These are phyloP conservation scores for Cystobasidium tubakii DNA, from an alignment of 768 basidiomycete genomes.

Conservation along the genomic window DNA sequence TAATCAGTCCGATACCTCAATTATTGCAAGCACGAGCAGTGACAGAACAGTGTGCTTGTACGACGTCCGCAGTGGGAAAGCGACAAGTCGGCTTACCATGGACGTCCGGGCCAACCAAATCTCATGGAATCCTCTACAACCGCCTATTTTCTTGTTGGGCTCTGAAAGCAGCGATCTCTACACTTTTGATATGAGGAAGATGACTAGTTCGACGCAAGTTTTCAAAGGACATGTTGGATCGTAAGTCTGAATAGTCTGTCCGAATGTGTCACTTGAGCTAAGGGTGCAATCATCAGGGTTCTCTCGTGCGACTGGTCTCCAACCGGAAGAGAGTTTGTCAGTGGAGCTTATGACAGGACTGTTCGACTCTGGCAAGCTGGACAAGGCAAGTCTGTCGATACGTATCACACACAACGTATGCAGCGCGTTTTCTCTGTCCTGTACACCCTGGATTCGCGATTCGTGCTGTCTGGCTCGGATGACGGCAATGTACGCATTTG, in stretches of 20 bases:
- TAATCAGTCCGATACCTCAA: slow-evolving; percentile 86
- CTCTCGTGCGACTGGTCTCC: slow-evolving; percentile 98
- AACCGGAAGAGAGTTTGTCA: slow-evolving; percentile 89
- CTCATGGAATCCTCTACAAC: slow-evolving; percentile 93
- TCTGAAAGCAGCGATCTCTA: slow-evolving; percentile 98
- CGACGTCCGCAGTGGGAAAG: slow-evolving; percentile 93
- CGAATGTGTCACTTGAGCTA: not conserved
- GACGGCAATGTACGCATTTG: slow-evolving; percentile 46
- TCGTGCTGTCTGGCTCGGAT: slow-evolving; percentile 45
- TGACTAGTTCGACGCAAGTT: slow-evolving; percentile 75
- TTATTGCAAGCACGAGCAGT: slow-evolving; percentile 88
- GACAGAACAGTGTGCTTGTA: slow-evolving; percentile 94
- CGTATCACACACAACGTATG: slow-evolving; percentile 99
- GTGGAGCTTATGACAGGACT: slow-evolving; percentile 93
- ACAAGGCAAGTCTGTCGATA: slow-evolving; percentile 70
- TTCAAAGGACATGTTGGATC: slow-evolving; percentile 88
- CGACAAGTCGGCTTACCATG: slow-evolving; percentile 84
- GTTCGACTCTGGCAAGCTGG: slow-evolving; percentile 87
- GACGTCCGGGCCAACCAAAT: slow-evolving; percentile 85
- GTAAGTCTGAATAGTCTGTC: too few species aligned
- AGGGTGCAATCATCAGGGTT: slow-evolving; percentile 58
- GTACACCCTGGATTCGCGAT: slow-evolving; percentile 79
- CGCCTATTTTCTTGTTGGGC: slow-evolving; percentile 83
- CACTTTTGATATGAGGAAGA: slow-evolving; percentile 87
- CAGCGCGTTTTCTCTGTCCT: slow-evolving; percentile 85